These are phyloP conservation scores for Alternaria sp. DNA, from an alignment of 2,329 filamentous ascomycete species.

Conservation along the genomic window DNA sequence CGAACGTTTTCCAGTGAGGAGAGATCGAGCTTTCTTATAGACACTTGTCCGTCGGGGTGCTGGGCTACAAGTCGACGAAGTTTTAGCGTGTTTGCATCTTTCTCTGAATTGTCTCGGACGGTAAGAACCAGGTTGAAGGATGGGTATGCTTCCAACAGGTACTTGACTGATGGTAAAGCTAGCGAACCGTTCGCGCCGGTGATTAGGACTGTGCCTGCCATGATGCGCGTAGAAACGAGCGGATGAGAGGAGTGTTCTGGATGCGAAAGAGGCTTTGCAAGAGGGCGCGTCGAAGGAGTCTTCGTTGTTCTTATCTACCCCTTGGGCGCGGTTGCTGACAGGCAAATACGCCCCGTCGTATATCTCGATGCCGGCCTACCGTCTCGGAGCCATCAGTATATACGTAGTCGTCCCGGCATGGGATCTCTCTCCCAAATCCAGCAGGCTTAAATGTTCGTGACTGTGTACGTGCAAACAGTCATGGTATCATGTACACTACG, in stretches of 20 bases:
- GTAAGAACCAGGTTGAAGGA: conserved; percentile 20
- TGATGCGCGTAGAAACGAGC: background rate
- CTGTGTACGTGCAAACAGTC: background rate
- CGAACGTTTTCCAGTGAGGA: conserved; percentile 15
- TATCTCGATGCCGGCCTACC: background rate
- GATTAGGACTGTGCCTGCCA: background rate
- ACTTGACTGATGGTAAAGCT: conserved; percentile 22
- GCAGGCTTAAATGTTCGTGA: background rate
- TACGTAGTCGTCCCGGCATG: background rate
- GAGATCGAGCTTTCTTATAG: conserved; percentile 26
- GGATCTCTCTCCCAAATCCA: background rate
- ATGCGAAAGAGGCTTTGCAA: background rate
- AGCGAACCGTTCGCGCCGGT: conserved; percentile 37
- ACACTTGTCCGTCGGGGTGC: conserved; percentile 9
- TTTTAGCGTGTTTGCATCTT: conserved; percentile 25
- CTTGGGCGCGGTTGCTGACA: background rate
- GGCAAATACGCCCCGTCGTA: background rate
- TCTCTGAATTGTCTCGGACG: conserved; percentile 22
- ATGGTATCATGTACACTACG: background rate
- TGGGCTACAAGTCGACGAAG: conserved; percentile 17
- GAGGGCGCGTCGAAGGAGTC: background rate
- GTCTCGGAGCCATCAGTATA: background rate
- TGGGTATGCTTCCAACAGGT: conserved; percentile 22
- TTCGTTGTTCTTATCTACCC: background rate
- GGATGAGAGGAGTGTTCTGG: background rate